Base-by-base conservation (phyloP, 805 yeast genomes). In the Metschnikowia similis region DNA sequence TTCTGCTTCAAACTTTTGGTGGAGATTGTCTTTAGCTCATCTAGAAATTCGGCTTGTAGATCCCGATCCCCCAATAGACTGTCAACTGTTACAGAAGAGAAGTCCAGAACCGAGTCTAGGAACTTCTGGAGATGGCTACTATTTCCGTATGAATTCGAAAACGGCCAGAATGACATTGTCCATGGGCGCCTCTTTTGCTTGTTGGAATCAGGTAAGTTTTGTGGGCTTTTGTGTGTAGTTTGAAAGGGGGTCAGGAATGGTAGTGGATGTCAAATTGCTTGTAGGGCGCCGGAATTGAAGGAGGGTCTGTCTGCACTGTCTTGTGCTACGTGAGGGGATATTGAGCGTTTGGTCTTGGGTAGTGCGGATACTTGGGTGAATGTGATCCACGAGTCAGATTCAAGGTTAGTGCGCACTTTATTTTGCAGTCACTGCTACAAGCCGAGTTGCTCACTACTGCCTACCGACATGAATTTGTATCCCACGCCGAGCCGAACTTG, bases 121-220 rank as follows among this genome's bases (percentile, higher is more conserved):
- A 68, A 70, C 61, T 69, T 70, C 56, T 68, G 77, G 48, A 73
- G 70, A 54, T 57, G 68, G 53, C 67, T 66, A 56, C 70, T 71
- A 59, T 50, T 66, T 57, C 64, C 64, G 53, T 68, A 59, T 14
- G 74, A 57, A 45, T 64, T 72, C 38, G 74, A 60, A 52, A 73
- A 73, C 34, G 78, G 78, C 78, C 78, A 73, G 53, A 73, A 73
- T 43, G 78, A 73, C 78, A 73, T 73, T 46, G 36, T 35, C 41
- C 40, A 27, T 32, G 29, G 40, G 14, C 21, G 21, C 39, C 29
- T 43, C 45, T 21, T 31, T 32, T 29, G 44, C 36, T 41, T 17
- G 35, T 17, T 28, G 26, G 26, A 27, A 27, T 38, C n/a, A 38
- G 9, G 30, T 30, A 11, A 6, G 29, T 21, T 7, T 21, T 27